phyloP scores from a whole-genome alignment of 805 yeast genomes.

The Barnettozyma vustinii region DNA sequence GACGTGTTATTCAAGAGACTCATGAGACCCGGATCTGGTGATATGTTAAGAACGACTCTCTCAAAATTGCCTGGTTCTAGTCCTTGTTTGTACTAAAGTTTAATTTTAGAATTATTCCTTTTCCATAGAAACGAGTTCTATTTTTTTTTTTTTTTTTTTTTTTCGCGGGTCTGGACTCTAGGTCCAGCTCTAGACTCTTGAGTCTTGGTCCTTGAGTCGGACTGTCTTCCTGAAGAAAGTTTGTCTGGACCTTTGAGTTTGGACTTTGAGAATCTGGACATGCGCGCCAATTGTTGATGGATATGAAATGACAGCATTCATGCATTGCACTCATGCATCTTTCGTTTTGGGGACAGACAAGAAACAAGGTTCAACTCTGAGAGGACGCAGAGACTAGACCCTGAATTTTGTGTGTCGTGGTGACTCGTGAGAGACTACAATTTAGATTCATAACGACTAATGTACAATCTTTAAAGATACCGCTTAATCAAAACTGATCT shows the following conservation, averaged over 20 bases:
- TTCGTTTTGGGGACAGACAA: too few relatives aligned
- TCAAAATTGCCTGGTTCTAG: neutral
- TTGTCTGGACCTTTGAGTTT: too few relatives aligned
- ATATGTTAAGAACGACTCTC: neutral
- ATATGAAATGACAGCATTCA: too few relatives aligned
- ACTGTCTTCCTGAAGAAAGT: too few relatives aligned
- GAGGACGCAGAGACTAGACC: neutral
- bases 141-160: neutral
- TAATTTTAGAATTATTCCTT: neutral
- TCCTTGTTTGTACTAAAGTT: neutral
- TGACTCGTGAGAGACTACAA: neutral
- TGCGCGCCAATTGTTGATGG: too few relatives aligned
- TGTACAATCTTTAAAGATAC: neutral
- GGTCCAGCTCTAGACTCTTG: neutral
- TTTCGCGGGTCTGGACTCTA: neutral
- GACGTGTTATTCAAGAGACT: neutral
- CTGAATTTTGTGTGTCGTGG: neutral
- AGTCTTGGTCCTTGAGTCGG: neutral
- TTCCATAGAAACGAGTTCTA: neutral
- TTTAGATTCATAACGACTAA: neutral
- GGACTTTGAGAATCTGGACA: too few relatives aligned
- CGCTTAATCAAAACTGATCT: conserved; percentile 35
- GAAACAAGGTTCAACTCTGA: too few relatives aligned
- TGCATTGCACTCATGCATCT: too few relatives aligned
- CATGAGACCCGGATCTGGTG: neutral